Percentiles rank a stretch among this genome's conserved stretches.
These are phyloP conservation scores for Fusarium penzigii DNA, from an alignment of 2,329 filamentous ascomycete genomes.

Conservation along the genomic window DNA sequence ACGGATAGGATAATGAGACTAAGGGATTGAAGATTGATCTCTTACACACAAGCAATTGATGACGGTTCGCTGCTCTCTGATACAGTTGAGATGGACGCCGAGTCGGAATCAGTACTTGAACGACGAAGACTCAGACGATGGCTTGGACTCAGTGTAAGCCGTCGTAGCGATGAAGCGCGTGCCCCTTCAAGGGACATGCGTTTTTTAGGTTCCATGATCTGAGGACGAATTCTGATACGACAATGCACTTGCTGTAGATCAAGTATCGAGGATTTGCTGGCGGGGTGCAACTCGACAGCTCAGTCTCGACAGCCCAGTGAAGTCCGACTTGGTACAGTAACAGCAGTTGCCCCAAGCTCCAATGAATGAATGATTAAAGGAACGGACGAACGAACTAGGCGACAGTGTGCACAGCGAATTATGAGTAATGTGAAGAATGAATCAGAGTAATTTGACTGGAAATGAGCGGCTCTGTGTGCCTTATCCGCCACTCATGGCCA, in stretches of 20 bases:
- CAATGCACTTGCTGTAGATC: not conserved
- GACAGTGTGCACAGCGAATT: not conserved
- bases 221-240: not conserved
- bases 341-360: not conserved
- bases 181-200: conserved; percentile 31
- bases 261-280: not conserved
- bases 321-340: not conserved
- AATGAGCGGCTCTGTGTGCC: conserved; percentile 8
- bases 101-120: conserved; percentile 33
- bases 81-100: conserved; percentile 26
- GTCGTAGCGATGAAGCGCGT: conserved; percentile 35
- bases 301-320: conserved; percentile 1
- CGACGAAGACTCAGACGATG: conserved; percentile 35
- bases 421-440: not conserved
- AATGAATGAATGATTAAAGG: no score
- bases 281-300: not conserved
- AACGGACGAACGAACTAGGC: no score
- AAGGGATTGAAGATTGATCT: conserved; percentile 10
- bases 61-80: conserved; percentile 28
- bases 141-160: conserved; percentile 33
- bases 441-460: conserved; percentile 2
- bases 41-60: conserved; percentile 37
- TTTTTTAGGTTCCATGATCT: conserved; percentile 34
- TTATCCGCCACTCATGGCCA: conserved; percentile 27
- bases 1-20: not conserved